phyloP scores from a whole-genome alignment of 208 protist genomes.

The Trypanosoma congolense region DNA sequence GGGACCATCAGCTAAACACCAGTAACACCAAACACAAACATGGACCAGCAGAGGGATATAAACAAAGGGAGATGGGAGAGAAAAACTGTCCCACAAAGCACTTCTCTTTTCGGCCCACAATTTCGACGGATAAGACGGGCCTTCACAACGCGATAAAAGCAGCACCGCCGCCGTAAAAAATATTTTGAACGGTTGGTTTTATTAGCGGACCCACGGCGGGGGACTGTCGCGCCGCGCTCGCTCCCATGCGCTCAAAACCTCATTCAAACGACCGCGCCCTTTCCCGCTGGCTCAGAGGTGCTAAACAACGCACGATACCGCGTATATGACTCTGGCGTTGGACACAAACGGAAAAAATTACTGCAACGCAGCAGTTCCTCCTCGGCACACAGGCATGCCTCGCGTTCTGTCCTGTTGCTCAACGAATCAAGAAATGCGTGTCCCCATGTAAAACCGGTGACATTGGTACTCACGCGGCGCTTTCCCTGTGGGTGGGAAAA shows the following conservation, averaged over 20 bases:
- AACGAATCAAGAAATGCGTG: constrained; percentile 36
- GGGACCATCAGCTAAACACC: too few relatives aligned
- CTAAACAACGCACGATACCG: constrained; percentile 29
- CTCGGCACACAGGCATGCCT: constrained; percentile 47
- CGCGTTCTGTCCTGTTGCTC: constrained; percentile 12
- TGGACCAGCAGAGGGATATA: too few relatives aligned
- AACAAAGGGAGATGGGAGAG: too few relatives aligned
- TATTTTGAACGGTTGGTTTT: too few relatives aligned
- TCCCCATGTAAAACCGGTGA: constrained; percentile 8
- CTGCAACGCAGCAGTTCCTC: constrained; percentile 36
- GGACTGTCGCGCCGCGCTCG: constrained; percentile 14
- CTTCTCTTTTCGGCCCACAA: too few relatives aligned
- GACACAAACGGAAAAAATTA: constrained; percentile 41
- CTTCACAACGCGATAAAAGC: too few relatives aligned
- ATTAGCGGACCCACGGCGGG: neutral
- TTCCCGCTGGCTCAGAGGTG: neutral
- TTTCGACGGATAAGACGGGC: too few relatives aligned
- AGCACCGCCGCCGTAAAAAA: too few relatives aligned
- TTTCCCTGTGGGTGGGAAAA: constrained; percentile 1
- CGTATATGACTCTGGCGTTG: constrained; percentile 32
- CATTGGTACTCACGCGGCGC: neutral
- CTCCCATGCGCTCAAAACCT: constrained; percentile 42
- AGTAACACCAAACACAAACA: too few relatives aligned
- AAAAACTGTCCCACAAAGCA: too few relatives aligned
- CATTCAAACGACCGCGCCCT: constrained; percentile 22